Base-by-base conservation (phyloP, 768 basidiomycete species). In the Macrolepiota albuminosa region DNA sequence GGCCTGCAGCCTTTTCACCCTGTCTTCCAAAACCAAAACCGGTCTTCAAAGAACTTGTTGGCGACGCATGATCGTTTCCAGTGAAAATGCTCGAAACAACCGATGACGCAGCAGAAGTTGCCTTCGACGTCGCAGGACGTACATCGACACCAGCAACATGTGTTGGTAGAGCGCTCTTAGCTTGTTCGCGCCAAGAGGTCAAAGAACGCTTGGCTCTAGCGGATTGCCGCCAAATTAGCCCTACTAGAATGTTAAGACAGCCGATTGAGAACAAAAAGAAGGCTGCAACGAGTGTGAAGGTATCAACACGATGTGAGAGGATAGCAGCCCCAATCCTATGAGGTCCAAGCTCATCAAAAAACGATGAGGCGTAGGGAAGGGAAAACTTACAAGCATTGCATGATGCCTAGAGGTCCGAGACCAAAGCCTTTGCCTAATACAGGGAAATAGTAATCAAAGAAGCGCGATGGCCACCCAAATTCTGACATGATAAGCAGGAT, bases 211-310 rank as follows among this genome's bases (percentile, higher is more conserved):
- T 85, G 21, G 72, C 61, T 65, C 86, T 88, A 59, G 83, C 84
- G 1, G 76, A 78, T 64, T 81, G 78, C 57, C 86, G 84, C 80
- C 86, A 90, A 70, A 88, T 81, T 64, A 91, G 81, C 45, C 89
- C 89, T 62, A 86, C 78, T 60, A 93, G 71, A 65, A 93, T 85
- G 76, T 96, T 93, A 57, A 96, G 73, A 73, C 91, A 93, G n/a
- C 93, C 94, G 59, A 96, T 68, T 54, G 92, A 82, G 77, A 96
- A 96, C 61, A 96, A 83, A 78, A 96, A 87, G 80, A 95, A 95
- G 50, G 89, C 93, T 5, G 93, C 81, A 62, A 93, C 93, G 69
- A 95, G 90, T 24, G 93, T 86, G 77, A 96, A 95, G 61, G 84
- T 85, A 67, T 93, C 87, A 60, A 94, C 91, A 71, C 87, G 82